Percentiles rank a stretch among this genome's conserved stretches.
Conservation (phyloP, 441 rosid species). For the Isatis lusitanica region DNA sequence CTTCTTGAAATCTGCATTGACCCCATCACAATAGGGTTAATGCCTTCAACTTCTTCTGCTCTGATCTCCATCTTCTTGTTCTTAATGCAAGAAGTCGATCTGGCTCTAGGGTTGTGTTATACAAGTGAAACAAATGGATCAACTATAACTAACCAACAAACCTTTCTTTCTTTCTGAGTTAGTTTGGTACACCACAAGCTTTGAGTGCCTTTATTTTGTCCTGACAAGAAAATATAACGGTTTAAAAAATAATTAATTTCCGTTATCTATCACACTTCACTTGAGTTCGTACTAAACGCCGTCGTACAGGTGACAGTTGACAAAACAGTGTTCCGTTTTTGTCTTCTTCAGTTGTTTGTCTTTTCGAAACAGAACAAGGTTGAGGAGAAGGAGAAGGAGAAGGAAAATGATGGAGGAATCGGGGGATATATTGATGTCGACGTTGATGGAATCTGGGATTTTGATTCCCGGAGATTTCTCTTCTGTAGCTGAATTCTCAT, state of each 20-base stretch:
- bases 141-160: neutral
- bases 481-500: constrained; percentile 39
- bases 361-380: neutral
- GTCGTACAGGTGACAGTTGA: neutral
- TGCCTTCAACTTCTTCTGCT: neutral
- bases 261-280: neutral
- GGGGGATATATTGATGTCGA: constrained; percentile 38
- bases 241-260: neutral
- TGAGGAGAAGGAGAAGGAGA: neutral
- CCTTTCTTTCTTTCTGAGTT: neutral
- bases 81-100: neutral
- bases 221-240: neutral
- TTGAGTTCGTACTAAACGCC: constrained; percentile 21
- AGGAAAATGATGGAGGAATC: constrained; percentile 38
- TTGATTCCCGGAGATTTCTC: constrained; percentile 45
- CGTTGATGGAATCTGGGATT: constrained; percentile 46
- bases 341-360: neutral
- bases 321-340: neutral
- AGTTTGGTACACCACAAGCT: neutral
- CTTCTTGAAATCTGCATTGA: neutral
- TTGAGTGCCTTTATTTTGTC: neutral
- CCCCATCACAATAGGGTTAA: neutral
- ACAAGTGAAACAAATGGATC: neutral
- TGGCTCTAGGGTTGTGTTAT: neutral
- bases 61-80: neutral